A percentile compares a stretch with the other conserved stretches of the same genome.
These are phyloP conservation scores for Neurospora sp. DNA, from an alignment of 495 filamentous ascomycete species.

Conservation along the genomic window DNA sequence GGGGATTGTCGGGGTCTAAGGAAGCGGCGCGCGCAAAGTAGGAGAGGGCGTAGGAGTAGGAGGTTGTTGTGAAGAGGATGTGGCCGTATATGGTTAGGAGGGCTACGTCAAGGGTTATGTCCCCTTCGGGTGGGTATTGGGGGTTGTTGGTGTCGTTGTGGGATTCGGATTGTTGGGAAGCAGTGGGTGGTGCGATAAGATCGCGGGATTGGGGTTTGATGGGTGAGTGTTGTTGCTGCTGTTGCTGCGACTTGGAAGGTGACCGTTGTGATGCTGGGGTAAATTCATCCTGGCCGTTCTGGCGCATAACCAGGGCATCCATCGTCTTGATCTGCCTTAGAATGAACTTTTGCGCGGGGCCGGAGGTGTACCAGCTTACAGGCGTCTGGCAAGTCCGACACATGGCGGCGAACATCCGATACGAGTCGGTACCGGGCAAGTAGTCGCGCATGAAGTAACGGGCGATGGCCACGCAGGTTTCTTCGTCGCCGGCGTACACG, in stretches of 20 bases:
- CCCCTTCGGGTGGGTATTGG: slow-evolving; percentile 16
- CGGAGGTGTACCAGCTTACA: slow-evolving; percentile 48
- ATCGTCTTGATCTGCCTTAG: slow-evolving; percentile 84
- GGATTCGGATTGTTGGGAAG: not conserved
- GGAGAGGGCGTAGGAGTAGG: slow-evolving; percentile 70
- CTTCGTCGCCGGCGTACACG: slow-evolving; percentile 67
- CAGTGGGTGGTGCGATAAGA: not conserved
- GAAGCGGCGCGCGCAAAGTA: slow-evolving; percentile 86
- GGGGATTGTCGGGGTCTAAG: slow-evolving; percentile 63
- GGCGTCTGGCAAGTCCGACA: slow-evolving; percentile 54
- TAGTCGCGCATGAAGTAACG: slow-evolving; percentile 84
- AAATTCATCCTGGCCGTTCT: not conserved
- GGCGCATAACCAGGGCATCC: slow-evolving; percentile 42
- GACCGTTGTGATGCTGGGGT: not conserved
- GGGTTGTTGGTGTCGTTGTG: slow-evolving; percentile 13
- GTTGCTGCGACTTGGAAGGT: not conserved
- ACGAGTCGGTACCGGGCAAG: slow-evolving; percentile 75
- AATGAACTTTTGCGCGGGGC: slow-evolving; percentile 73
- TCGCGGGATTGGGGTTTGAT: not conserved
- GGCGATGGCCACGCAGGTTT: slow-evolving; percentile 53
- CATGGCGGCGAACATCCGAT: slow-evolving; percentile 66
- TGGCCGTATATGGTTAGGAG: slow-evolving; percentile 83
- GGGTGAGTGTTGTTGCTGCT: too few species aligned
- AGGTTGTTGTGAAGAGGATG: slow-evolving; percentile 68
- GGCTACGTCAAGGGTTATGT: slow-evolving; percentile 42